Evolutionary conservation across 805 yeast genomes (phyloP).

Genomic region (Blastobotrys attinorum): DNA sequence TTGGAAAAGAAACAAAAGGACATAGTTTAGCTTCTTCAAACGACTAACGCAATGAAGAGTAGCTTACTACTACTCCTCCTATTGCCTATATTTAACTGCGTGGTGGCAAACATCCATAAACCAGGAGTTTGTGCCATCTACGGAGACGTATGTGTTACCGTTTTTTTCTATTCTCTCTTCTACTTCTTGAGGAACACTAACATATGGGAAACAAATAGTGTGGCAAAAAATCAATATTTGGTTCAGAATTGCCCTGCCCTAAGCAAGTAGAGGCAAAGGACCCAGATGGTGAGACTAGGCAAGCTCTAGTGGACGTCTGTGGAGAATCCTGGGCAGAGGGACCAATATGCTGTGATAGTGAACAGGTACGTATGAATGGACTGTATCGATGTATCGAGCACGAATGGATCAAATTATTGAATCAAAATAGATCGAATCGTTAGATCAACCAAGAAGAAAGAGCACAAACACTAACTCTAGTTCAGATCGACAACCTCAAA

Average conservation of each 20-base stretch:
- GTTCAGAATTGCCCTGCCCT: conserved; percentile 73
- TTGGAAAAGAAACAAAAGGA: no score
- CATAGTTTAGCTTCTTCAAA: no score
- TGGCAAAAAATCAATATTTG: conserved; percentile 76
- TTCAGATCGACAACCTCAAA: conserved; percentile 36
- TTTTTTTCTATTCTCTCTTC: not conserved
- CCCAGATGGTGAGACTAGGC: conserved; percentile 39
- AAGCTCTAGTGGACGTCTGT: conserved; percentile 51
- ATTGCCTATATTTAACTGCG: no score
- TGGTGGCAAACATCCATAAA: conserved; percentile 3
- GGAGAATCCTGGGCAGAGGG: conserved; percentile 56
- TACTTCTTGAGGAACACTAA: conserved; percentile 1
- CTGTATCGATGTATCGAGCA: no score
- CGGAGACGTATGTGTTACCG: conserved; percentile 21
- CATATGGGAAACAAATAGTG: conserved; percentile 42
- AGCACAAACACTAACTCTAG: no score
- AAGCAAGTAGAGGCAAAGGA: conserved; percentile 41
- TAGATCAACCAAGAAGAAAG: no score
- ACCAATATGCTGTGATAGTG: conserved; percentile 61
- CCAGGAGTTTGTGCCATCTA: conserved; percentile 25
- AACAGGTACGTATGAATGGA: no score
- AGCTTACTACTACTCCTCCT: no score
- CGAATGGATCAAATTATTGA: no score
- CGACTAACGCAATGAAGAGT: no score
- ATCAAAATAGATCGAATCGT: no score